Base-by-base conservation (phyloP, 768 basidiomycete genomes). In the Obba rivulosa region DNA sequence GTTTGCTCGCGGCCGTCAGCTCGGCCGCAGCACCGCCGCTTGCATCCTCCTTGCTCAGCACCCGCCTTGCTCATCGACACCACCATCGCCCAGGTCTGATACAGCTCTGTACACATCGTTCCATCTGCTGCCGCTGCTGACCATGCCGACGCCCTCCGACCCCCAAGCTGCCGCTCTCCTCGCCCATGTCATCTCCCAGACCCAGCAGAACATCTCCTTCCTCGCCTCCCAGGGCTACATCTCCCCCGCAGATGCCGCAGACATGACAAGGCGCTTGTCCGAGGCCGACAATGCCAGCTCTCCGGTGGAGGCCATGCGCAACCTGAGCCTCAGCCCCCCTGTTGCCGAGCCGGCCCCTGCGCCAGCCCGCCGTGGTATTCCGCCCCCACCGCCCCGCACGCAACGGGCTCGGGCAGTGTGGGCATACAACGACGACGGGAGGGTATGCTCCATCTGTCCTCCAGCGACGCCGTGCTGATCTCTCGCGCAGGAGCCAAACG, bases 401-500 rank as follows among this genome's bases (percentile, higher is more conserved):
- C 57, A 60, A 41, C 55, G 74, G 53, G 83, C 79, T 7, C 71
- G 72, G 37, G 85, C 83, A 1, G 46, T 82, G 0, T 87, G 85
- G 86, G 64, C 68, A 1, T 88, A 88, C 63, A 82, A 83, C 47
- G 80, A 81, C 55, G 65, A 77, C 44, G 78, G 78, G 43, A 53
- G 63, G 51, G 79, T 83, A 45, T 38, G 72, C 57, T 41, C 23
- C 41, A 41, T 37, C 41, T 1, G 13, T 34, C 31, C 17, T 5
- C 16, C 14, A 18, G 23, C 41, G 41, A 4, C 23, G 24, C 22
- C 16, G 41, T 23, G 35, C 9, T 34, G 11, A 25, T 14, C 41
- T 4, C n/a, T n/a, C 37, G 42, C 23, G 10, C 59, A 92, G 86
- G 86, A 90, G 56, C 70, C 76, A 11, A 79, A 84, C n/a, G 92